phyloP scores from a whole-genome alignment of 2,329 filamentous ascomycete genomes.

The Trichophyton simii region DNA sequence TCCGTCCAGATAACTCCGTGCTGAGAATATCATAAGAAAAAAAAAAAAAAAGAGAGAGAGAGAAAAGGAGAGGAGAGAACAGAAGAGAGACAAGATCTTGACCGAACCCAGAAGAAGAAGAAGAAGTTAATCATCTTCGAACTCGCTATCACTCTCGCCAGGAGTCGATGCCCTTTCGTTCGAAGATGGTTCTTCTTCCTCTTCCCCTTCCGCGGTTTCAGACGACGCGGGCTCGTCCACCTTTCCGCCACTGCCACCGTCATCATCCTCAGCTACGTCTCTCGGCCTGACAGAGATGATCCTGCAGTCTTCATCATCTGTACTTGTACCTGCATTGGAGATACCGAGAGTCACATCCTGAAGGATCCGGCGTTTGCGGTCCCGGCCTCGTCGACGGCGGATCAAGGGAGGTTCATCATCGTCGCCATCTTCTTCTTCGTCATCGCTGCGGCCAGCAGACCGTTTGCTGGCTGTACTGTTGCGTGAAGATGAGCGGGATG shows the following conservation, averaged over 20 bases:
- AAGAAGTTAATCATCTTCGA: not conserved
- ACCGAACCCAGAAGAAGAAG: not conserved
- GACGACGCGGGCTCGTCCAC: not conserved
- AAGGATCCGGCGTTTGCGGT: constrained; percentile 13
- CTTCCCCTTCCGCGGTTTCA: not conserved
- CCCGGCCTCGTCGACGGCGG: constrained; percentile 9
- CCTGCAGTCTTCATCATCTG: constrained; percentile 5
- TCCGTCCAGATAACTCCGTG: too few relatives aligned
- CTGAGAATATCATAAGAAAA: not conserved
- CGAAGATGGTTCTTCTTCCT: not conserved
- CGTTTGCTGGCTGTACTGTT: constrained; percentile 32
- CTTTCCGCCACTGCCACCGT: not conserved
- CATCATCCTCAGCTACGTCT: constrained; percentile 6
- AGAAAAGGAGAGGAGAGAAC: not conserved
- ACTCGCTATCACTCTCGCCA: constrained; percentile 4
- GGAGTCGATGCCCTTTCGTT: not conserved
- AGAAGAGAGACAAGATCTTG: not conserved
- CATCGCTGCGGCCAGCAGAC: constrained; percentile 28
- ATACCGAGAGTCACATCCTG: constrained; percentile 13
- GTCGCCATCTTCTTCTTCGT: constrained; percentile 18
- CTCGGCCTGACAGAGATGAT: constrained; percentile 9
- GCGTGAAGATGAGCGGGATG: constrained; percentile 31
- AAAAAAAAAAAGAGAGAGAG: not conserved
- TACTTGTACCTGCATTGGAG: constrained; percentile 3
- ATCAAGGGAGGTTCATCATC: constrained; percentile 4